Base-by-base conservation (phyloP, 805 yeast species). In the Nakazawaea anatomiae region DNA sequence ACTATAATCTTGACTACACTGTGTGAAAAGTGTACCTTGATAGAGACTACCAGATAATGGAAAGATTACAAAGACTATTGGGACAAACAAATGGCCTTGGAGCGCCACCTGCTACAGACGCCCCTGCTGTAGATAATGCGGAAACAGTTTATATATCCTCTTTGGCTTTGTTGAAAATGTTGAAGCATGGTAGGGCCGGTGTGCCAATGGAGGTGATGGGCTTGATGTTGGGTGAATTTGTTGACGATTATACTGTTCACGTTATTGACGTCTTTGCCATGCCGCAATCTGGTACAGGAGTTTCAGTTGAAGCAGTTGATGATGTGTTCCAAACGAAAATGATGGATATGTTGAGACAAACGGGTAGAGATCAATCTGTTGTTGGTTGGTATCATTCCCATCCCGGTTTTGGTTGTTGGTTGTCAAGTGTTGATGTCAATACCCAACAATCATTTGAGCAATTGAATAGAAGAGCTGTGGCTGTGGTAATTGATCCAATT, bases 311-410 rank as follows among this genome's bases (percentile, higher is more conserved):
- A 68, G 99, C 99, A 1, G 99, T 94, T 35, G 99, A 95, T 67
- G 98, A 95, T 67, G 98, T 95, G 47, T 94, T 94, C 73, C 99
- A 94, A 69, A 91, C 98, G 4, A 88, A 85, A 66, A 95, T 94
- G 99, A 94, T 94, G 99, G 99, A 94, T 65, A 94, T 94, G 99
- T 78, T 94, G 63, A 84, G 87, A 70, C 99, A 94, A 68, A 94
- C 99, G 0, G 99, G 99, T n/a, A 80, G 99, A 68, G 97, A 91
- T 70, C 96, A 94, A 67, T 90, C 89, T 89, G 99, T 94, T 49
- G 99, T 94, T 46, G 99, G 99, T 35, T 94, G 99, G 99, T 94
- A 94, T 73, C 99, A 94, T 67, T 91, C 98, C 11, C 99, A 94
- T 71, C 99, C 99, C 4, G 99, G 99, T 14, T 94, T 92, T 67